Conservation (phyloP, 257 asterid species). For the Solanum clarkiae region DNA sequence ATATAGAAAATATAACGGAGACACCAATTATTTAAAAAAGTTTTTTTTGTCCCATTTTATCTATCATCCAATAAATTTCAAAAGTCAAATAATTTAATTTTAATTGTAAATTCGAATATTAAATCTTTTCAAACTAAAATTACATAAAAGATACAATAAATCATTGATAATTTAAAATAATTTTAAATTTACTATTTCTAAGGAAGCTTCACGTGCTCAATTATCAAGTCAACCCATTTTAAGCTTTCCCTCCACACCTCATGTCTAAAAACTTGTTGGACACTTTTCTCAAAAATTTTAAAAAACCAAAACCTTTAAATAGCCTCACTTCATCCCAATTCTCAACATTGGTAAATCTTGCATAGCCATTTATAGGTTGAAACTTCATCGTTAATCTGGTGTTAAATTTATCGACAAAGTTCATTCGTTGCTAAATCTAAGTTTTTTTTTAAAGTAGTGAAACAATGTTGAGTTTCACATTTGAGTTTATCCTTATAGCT, state of each 20-base stretch:
- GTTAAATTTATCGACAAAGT: no score
- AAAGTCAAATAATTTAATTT: no score
- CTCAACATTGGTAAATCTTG: background rate
- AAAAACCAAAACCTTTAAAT: slow-evolving; percentile 3
- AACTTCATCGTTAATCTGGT: background rate
- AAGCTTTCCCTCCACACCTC: slow-evolving; percentile 32
- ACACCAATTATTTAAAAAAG: background rate
- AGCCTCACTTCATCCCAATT: background rate
- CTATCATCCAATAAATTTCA: no score
- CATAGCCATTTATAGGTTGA: background rate
- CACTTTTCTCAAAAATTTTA: background rate
- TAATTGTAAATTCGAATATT: no score
- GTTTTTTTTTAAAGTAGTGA: background rate
- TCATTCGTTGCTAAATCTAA: background rate
- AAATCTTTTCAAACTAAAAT: no score
- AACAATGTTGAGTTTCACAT: slow-evolving; percentile 30
- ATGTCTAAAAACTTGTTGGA: slow-evolving; percentile 16
- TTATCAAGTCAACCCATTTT: background rate
- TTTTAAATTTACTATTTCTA: background rate
- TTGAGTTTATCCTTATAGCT: slow-evolving; percentile 38
- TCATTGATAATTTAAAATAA: no score
- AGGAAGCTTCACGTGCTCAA: background rate
- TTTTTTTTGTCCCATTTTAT: background rate
- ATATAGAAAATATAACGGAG: background rate
- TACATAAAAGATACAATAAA: no score